Conservation (phyloP, 257 asterid species). For the Petrea volubilis region DNA sequence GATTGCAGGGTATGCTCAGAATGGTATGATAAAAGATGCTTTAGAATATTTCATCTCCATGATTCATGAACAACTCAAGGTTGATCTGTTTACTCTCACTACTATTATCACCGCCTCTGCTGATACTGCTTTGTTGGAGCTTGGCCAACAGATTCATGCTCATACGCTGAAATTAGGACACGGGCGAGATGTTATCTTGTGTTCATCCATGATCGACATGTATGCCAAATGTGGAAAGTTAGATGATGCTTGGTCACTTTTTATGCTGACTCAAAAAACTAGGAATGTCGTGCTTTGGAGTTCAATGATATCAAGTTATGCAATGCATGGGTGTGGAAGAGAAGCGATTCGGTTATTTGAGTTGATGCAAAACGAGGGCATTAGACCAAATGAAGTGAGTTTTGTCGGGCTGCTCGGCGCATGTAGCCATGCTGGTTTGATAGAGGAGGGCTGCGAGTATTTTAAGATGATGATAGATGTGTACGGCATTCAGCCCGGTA, state of each 20-base stretch:
- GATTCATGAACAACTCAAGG: constrained; percentile 41
- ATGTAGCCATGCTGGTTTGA: constrained; percentile 77
- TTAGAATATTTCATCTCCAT: constrained; percentile 48
- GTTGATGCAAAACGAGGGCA: constrained; percentile 49
- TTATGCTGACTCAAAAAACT: constrained; percentile 39
- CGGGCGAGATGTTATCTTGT: constrained; percentile 41
- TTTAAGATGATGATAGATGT: constrained; percentile 63
- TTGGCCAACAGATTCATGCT: constrained; percentile 77
- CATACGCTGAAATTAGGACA: constrained; percentile 56
- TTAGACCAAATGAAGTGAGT: constrained; percentile 61
- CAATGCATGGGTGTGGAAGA: constrained; percentile 56
- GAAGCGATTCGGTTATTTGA: constrained; percentile 64
- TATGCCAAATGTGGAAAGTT: constrained; percentile 77
- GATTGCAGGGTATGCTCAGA: constrained; percentile 62
- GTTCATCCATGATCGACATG: constrained; percentile 72
- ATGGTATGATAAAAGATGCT: constrained; percentile 58
- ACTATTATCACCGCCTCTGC: constrained; percentile 57
- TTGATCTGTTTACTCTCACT: constrained; percentile 58
- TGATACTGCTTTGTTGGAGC: constrained; percentile 47
- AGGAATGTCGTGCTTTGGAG: constrained; percentile 68
- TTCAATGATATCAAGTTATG: constrained; percentile 65
- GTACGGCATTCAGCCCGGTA: constrained; percentile 43
- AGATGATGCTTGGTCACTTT: constrained; percentile 50
- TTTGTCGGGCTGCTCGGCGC: constrained; percentile 67
- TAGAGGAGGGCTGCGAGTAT: constrained; percentile 65